A percentile compares a stretch with the other conserved stretches of the same genome.
Conservation (phyloP, 768 basidiomycete genomes). For the Tubosaeta brunneosetosa region DNA sequence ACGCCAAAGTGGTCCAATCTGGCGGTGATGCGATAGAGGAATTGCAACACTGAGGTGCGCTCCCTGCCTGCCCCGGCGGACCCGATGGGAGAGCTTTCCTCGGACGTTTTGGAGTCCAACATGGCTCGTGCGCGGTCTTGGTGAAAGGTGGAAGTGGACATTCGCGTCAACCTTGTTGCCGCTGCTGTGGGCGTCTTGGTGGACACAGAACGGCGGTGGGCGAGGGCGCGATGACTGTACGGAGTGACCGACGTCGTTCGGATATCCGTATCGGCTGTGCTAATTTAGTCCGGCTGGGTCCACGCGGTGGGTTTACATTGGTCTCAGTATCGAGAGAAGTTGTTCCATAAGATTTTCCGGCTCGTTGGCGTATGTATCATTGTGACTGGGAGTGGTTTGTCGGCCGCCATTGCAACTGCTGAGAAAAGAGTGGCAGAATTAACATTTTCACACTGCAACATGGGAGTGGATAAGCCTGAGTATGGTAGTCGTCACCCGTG, state of each 20-base stretch:
- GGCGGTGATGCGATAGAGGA: constrained; percentile 21
- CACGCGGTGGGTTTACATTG: background rate
- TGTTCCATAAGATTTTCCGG: too few species aligned
- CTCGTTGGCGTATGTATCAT: too few species aligned
- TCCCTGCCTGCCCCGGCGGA: background rate
- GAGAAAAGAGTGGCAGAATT: background rate
- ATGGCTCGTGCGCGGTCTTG: background rate
- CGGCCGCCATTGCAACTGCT: too few species aligned
- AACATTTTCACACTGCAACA: background rate
- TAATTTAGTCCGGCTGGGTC: background rate
- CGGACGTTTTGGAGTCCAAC: background rate
- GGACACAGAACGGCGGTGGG: background rate
- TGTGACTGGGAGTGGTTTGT: background rate
- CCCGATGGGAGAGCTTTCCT: background rate
- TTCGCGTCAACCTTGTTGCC: background rate
- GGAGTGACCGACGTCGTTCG: background rate
- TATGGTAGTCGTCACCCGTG: too few species aligned
- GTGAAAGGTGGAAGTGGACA: background rate
- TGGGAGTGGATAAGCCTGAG: background rate
- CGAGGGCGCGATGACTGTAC: background rate
- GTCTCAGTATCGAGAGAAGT: background rate
- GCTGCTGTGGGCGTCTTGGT: background rate
- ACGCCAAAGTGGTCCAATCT: constrained; percentile 33
- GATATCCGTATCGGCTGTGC: background rate
- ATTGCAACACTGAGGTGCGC: constrained; percentile 3